phyloP scores from a whole-genome alignment of 441 rosid genomes.

The Aleurites moluccanus region DNA sequence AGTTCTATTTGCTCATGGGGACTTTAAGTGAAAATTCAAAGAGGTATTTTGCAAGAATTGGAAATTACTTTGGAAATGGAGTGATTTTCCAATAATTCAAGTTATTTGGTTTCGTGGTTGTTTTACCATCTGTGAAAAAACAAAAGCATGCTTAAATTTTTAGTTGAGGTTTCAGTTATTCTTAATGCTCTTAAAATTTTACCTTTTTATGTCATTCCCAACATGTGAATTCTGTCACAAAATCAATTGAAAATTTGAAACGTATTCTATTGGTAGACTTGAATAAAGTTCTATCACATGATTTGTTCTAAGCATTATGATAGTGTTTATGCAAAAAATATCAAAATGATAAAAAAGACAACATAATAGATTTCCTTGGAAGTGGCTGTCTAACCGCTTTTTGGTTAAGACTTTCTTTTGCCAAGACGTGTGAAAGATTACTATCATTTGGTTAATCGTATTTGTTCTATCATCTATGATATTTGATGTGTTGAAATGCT shows the following conservation, averaged over 20 bases:
- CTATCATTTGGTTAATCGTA: background rate
- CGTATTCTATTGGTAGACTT: background rate
- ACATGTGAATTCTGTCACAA: background rate
- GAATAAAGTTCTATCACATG: background rate
- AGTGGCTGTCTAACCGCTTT: background rate
- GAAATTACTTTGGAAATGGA: too few species aligned
- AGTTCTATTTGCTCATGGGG: background rate
- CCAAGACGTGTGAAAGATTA: background rate
- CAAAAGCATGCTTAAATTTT: background rate
- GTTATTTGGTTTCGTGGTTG: background rate
- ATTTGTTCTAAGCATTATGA: background rate
- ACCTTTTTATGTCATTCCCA: background rate
- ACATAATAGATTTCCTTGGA: background rate
- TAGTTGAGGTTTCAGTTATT: too few species aligned
- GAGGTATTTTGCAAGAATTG: too few species aligned
- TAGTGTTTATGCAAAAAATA: background rate
- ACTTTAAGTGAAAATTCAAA: too few species aligned
- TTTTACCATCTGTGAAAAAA: background rate
- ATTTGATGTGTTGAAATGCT: background rate
- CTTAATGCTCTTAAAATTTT: background rate
- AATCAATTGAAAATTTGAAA: background rate
- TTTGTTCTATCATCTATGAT: slow-evolving; percentile 10
- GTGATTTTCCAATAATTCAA: too few species aligned
- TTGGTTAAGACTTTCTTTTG: background rate
- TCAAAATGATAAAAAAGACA: background rate